Base-by-base conservation (phyloP, 345 rosid genomes). In the Microthlaspi erraticum region DNA sequence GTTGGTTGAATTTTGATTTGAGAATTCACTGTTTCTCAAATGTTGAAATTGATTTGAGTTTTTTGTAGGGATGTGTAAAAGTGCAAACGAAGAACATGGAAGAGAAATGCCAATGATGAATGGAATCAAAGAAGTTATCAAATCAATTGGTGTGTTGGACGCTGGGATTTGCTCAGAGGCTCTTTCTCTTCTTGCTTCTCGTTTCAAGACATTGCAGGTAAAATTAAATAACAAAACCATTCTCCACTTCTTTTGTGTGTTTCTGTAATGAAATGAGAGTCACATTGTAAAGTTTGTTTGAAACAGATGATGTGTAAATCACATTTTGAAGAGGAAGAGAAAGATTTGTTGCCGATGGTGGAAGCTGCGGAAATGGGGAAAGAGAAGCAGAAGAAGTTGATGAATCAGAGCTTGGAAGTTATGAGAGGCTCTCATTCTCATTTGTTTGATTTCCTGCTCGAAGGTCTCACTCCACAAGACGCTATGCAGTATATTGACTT, bases 21-120 rank as follows among this genome's bases (percentile, higher is more conserved):
- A 12, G 26, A n/a, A 2, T 42, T 34, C n/a, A 0, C 3, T n/a
- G n/a, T n/a, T n/a, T n/a, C 5, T 19, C 14, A 44, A 54, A 19
- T 49, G n/a, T 37, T 51, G 17, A 36, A n/a, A n/a, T 48, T 0
- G 1, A 17, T 39, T 32, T 53, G 42, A 31, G 3, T 36, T 33
- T 17, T 3, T 11, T 60, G 76, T 53, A 88, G 95, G 95, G 45
- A 39, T 86, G 49, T 88, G 95, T 41, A 83, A 80, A 73, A 81
- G 73, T 45, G 92, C 92, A 9, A 80, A 76, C 20, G 84, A 79
- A 41, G 88, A 87, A 45, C 96, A 89, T 66, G 90, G 84, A 19
- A 85, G 88, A 86, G 84, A 81, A 62, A 83, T 89, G 6, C 96
- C 96, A 16, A 55, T 72, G 71, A 85, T 87, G 88, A 87, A 87